These are phyloP conservation scores for Prunus fruticosa DNA, from an alignment of 306 rosid genomes.

Conservation along the genomic window DNA sequence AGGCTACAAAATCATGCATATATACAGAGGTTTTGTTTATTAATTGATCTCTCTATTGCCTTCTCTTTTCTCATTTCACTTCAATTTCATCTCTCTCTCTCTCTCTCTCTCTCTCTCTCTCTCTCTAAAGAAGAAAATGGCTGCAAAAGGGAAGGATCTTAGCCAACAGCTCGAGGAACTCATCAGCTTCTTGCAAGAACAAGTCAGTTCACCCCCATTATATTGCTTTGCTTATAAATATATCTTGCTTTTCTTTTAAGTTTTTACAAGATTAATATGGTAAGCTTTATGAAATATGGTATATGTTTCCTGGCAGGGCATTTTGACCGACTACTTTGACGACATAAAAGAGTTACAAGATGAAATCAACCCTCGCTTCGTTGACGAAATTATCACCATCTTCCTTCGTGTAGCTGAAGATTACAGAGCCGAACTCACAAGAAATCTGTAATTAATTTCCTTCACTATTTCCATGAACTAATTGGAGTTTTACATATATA, in stretches of 20 bases:
- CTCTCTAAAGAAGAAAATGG: conserved; percentile 9
- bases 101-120: neutral
- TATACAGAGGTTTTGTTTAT: too few relatives aligned
- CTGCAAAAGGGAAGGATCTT: neutral
- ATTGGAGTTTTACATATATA: too few relatives aligned
- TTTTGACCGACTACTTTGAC: neutral
- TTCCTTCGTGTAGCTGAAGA: neutral
- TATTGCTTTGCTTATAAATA: too few relatives aligned
- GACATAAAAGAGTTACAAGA: conserved; percentile 1
- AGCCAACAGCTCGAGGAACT: conserved; percentile 1
- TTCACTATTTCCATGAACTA: neutral
- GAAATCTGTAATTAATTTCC: neutral
- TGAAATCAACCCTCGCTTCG: neutral
- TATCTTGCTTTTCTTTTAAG: neutral
- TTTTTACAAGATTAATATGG: too few relatives aligned
- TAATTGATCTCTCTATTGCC: neutral
- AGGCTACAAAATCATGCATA: neutral
- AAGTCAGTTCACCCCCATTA: neutral
- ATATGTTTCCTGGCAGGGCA: neutral
- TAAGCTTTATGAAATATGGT: too few relatives aligned
- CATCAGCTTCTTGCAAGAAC: conserved; percentile 1
- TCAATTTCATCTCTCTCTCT: neutral
- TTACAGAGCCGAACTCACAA: neutral
- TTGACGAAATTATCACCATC: neutral
- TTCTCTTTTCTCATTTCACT: neutral